A percentile compares a stretch with the other conserved stretches of the same genome.
Evolutionary conservation across 176 grass and related monocot species (phyloP).

Genomic region (Cenchrus americanus): DNA sequence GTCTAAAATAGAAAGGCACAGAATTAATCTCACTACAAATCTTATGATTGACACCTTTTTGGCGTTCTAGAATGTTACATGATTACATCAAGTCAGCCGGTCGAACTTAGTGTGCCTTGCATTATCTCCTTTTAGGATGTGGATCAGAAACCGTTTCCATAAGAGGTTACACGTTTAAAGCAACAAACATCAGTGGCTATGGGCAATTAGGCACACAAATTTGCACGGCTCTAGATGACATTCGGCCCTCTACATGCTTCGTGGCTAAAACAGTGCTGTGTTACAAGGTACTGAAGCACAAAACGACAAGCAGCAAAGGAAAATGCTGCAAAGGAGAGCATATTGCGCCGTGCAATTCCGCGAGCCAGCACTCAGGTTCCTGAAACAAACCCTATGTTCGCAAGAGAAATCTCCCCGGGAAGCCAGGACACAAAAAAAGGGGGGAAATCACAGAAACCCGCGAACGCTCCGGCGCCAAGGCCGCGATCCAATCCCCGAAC

Average conservation of each 20-base stretch:
- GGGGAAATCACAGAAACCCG: background rate
- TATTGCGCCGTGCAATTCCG: background rate
- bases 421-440: background rate
- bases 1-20: background rate
- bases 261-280: background rate
- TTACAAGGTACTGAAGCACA: background rate
- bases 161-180: background rate
- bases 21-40: background rate
- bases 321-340: background rate
- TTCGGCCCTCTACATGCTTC: background rate
- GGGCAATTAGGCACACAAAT: background rate
- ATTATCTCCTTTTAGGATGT: background rate
- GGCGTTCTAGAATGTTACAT: background rate
- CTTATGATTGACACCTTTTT: background rate
- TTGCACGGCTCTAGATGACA: too few species aligned
- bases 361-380: background rate
- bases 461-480: background rate
- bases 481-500: background rate
- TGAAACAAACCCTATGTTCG: constrained; percentile 45
- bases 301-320: background rate
- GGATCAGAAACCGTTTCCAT: background rate
- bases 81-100: background rate
- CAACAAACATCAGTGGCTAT: background rate
- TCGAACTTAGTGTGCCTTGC: background rate
- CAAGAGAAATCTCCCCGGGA: background rate